Percentiles rank a stretch among this genome's conserved stretches.
Conservation (phyloP, 106 monocot species). For the Dendrobium huoshanense region DNA sequence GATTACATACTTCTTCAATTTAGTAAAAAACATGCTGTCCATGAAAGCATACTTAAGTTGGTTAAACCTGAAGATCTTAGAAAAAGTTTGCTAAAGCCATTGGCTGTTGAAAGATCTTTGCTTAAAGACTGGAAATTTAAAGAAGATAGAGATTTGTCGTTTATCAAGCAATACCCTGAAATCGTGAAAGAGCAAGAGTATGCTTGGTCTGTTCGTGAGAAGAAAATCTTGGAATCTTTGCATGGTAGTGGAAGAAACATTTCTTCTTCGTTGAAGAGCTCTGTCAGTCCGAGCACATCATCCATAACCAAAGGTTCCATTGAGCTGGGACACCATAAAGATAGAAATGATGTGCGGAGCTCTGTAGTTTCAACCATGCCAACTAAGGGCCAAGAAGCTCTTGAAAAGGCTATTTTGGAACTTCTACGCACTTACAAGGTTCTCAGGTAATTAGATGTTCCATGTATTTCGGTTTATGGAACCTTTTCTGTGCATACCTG, state of each 20-base stretch:
- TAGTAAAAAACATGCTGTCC: constrained; percentile 37
- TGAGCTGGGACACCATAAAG: constrained; percentile 10
- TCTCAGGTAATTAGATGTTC: constrained; percentile 31
- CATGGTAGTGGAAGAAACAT: constrained; percentile 7
- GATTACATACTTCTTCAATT: constrained; percentile 70
- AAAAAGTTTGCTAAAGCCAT: constrained; percentile 21
- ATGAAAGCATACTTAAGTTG: constrained; percentile 16
- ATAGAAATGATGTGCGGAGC: background rate
- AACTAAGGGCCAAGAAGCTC: constrained; percentile 38
- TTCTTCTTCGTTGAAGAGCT: constrained; percentile 7
- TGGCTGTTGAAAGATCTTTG: constrained; percentile 41
- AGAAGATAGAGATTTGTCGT: constrained; percentile 38
- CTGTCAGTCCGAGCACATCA: constrained; percentile 8
- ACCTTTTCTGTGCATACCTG: background rate
- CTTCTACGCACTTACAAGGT: constrained; percentile 49
- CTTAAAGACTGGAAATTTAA: constrained; percentile 74
- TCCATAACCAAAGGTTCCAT: constrained; percentile 9
- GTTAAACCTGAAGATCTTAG: constrained; percentile 5
- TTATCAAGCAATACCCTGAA: constrained; percentile 45
- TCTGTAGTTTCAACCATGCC: constrained; percentile 19
- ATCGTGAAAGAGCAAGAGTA: constrained; percentile 51
- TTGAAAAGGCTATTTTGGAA: constrained; percentile 43
- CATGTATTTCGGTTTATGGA: background rate
- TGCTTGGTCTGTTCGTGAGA: constrained; percentile 49
- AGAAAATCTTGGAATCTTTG: constrained; percentile 20